Conservation (phyloP, 345 rosid species). For the Salix purpurea region DNA sequence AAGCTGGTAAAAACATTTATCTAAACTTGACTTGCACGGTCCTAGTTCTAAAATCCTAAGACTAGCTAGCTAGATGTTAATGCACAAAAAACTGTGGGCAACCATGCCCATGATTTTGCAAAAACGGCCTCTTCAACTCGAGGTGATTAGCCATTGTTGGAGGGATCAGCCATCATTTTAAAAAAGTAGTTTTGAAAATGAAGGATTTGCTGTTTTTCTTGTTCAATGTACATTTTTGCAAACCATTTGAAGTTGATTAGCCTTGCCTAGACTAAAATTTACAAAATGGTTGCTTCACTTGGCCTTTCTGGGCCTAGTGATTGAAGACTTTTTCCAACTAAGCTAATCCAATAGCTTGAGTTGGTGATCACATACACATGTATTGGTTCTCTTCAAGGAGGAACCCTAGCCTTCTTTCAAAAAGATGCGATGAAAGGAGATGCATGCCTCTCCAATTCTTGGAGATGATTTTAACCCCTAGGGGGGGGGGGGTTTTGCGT, state of each 20-base stretch:
- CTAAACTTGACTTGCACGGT: constrained; percentile 39
- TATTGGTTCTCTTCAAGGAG: constrained; percentile 44
- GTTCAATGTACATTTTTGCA: constrained; percentile 48
- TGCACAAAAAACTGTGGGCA: constrained; percentile 28
- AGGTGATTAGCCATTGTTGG: constrained; percentile 32
- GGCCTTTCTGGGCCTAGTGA: constrained; percentile 26
- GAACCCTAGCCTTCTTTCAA: constrained; percentile 34
- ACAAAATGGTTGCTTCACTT: constrained; percentile 32
- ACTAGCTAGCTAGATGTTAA: constrained; percentile 44
- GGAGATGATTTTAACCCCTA: constrained; percentile 49
- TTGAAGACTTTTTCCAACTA: constrained; percentile 23
- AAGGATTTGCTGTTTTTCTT: constrained; percentile 39
- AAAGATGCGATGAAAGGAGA: constrained; percentile 22
- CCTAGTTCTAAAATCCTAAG: constrained; percentile 62
- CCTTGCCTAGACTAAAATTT: constrained; percentile 56
- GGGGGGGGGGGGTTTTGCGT: constrained; percentile 47
- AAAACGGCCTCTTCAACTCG: constrained; percentile 35
- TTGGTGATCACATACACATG: constrained; percentile 25
- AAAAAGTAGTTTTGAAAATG: constrained; percentile 22
- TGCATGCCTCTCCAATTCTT: constrained; percentile 30
- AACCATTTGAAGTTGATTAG: constrained; percentile 49
- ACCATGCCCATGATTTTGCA: constrained; percentile 27
- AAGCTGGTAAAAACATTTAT: constrained; percentile 20
- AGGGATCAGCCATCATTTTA: constrained; percentile 40
- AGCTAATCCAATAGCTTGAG: constrained; percentile 44